Evolutionary conservation across 2,329 filamentous ascomycete species (phyloP), one percentile per base, ranked within the genome.

Genomic region (Gnomoniopsis smithogilvyi): DNA sequence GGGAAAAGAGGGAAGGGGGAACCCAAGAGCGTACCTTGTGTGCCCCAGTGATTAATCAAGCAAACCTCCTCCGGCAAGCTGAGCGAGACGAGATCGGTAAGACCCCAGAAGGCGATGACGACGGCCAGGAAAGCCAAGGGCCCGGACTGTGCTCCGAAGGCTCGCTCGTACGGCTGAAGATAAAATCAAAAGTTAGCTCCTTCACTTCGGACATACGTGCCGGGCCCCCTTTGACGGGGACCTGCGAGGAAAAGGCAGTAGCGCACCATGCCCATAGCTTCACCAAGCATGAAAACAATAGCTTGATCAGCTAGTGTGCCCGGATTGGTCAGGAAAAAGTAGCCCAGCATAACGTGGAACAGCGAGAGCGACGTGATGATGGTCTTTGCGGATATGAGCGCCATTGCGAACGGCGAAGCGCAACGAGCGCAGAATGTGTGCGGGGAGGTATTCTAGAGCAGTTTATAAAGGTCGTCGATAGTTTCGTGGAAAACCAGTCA

Each of bases 311-410:
- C 86, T 67, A 97, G 80, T 47, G 83, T 80, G 62, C 78, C 76
- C 6, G 93, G 93, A 60, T 82, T 87, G 46, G 85, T 88, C 67
- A 96, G 80, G 76, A 97, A 89, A 78, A 95, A 91, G 74, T 88
- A 92, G 67, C 88, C 92, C 51, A 95, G 79, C 6, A 90, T 91
- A 64, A 96, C 74, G 76, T 96, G 91, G 78, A 95, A 92, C 70
- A 96, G 83, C 66, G 89, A 90, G 66, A 96, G 78, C 54, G 86
- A 88, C 66, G 90, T 89, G 67, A 97, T 88, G 72, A 96, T 88
- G 10, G 88, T 91, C 69, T 84, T 89, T 62, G 88, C 87, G 2
- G 91, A 92, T 68, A 97, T 82, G 72, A 96, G 79, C 34, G 86
- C 89, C 93, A 97, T 97, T 62, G 55, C 78, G 67, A 59, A 21